Evolutionary conservation across 305 asterid genomes (phyloP).

Genomic region (Plantago lanceolata): DNA sequence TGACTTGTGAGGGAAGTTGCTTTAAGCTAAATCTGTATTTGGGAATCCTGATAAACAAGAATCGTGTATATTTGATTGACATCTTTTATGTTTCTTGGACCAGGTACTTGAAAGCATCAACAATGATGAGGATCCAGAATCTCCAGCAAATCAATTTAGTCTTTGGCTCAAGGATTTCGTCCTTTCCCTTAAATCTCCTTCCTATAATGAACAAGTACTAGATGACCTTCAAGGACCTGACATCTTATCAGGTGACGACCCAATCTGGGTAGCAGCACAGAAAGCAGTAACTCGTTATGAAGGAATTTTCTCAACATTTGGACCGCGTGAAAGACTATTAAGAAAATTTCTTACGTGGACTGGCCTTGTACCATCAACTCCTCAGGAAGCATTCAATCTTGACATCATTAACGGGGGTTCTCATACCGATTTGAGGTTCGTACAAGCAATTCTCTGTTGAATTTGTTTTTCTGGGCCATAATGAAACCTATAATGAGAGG

Average conservation of each 20-base stretch:
- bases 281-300: conserved; percentile 80
- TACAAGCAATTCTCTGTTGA: neutral
- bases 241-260: conserved; percentile 46
- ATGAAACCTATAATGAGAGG: too few species aligned
- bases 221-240: conserved; percentile 41
- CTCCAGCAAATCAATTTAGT: conserved; percentile 39
- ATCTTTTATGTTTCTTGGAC: conserved; percentile 22
- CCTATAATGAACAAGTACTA: conserved; percentile 38
- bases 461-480: too few species aligned
- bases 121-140: conserved; percentile 36
- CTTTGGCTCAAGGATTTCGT: conserved; percentile 57
- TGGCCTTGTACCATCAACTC: conserved; percentile 65
- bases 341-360: conserved; percentile 69
- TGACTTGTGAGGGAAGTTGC: too few species aligned
- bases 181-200: conserved; percentile 39
- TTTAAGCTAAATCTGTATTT: too few species aligned
- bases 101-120: conserved; percentile 45
- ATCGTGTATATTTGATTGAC: neutral
- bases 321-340: conserved; percentile 86
- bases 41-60: too few species aligned
- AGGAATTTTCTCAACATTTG: conserved; percentile 69
- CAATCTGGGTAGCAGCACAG: conserved; percentile 84
- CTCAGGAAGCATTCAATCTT: conserved; percentile 52
- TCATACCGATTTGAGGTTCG: conserved; percentile 58
- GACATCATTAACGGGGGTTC: conserved; percentile 38